These are phyloP conservation scores for Fusarium aywerte DNA, from an alignment of 2,329 filamentous ascomycete genomes.

Conservation along the genomic window DNA sequence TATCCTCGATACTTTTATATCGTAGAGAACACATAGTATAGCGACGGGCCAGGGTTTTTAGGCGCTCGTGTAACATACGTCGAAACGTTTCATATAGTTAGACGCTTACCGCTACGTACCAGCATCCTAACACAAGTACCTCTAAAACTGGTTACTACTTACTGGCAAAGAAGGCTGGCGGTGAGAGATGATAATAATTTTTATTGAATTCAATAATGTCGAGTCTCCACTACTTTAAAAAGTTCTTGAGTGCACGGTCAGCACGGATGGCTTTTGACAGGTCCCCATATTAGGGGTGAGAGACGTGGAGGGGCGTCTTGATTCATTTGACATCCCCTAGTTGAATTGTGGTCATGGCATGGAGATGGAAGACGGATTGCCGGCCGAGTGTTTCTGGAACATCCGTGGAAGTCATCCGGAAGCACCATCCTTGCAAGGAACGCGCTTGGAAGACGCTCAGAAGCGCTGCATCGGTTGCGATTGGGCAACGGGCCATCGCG, in stretches of 20 bases:
- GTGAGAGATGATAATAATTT: slow-evolving; percentile 19
- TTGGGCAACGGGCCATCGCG: slow-evolving; percentile 22
- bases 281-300: slow-evolving; percentile 16
- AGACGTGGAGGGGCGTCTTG: slow-evolving; percentile 10
- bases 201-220: slow-evolving; percentile 9
- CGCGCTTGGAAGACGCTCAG: slow-evolving; percentile 38
- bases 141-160: no score
- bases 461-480: slow-evolving; percentile 25
- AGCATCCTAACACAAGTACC: background rate
- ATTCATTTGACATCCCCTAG: slow-evolving; percentile 16
- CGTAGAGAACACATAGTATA: no score
- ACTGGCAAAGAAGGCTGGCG: slow-evolving; percentile 8
- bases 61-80: background rate
- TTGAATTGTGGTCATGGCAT: background rate
- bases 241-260: background rate
- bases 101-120: background rate
- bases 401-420: slow-evolving; percentile 24
- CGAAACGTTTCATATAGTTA: background rate
- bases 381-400: slow-evolving; percentile 45
- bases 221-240: slow-evolving; percentile 17
- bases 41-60: background rate
- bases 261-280: slow-evolving; percentile 22
- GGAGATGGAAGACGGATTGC: slow-evolving; percentile 14
- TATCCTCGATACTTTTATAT: no score
- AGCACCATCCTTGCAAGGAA: slow-evolving; percentile 41